Conservation (phyloP, 495 filamentous ascomycete species). For the Daldinia bambusicola region DNA sequence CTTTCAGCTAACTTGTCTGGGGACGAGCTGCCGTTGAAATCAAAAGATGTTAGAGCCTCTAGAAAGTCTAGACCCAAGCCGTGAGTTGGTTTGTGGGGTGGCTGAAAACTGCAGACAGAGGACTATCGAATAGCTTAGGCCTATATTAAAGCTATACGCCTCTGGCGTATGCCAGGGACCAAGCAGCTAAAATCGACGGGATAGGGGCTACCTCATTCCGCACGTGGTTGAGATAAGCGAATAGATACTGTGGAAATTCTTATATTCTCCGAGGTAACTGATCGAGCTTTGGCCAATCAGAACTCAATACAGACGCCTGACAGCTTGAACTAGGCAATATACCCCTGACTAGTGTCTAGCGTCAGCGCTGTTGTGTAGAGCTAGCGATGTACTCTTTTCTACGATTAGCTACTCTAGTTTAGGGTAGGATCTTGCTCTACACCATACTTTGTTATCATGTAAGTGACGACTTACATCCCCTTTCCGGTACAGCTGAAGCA, state of each 20-base stretch:
- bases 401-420: conserved; percentile 10
- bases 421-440: conserved; percentile 6
- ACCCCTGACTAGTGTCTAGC: conserved; percentile 36
- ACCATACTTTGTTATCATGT: neutral
- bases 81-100: conserved; percentile 17
- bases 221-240: conserved; percentile 16
- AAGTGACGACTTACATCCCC: conserved; percentile 12
- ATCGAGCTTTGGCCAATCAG: neutral
- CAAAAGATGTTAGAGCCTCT: conserved; percentile 3
- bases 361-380: conserved; percentile 11
- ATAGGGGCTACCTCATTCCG: conserved; percentile 11
- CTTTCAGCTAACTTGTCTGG: conserved; percentile 22
- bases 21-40: conserved; percentile 5
- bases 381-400: neutral
- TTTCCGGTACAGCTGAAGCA: conserved; percentile 8
- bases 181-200: conserved; percentile 17
- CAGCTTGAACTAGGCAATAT: conserved; percentile 10
- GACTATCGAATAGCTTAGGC: conserved; percentile 22
- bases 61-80: conserved; percentile 23
- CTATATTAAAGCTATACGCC: too few species aligned
- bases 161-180: conserved; percentile 6
- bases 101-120: conserved; percentile 10
- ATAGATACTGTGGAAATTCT: conserved; percentile 17
- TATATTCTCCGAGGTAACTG: conserved; percentile 5
- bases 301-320: neutral